A percentile compares a stretch with the other conserved stretches of the same genome.
Evolutionary conservation across 163 green algal species (phyloP).

Genomic region (Scenedesmus sp.): DNA sequence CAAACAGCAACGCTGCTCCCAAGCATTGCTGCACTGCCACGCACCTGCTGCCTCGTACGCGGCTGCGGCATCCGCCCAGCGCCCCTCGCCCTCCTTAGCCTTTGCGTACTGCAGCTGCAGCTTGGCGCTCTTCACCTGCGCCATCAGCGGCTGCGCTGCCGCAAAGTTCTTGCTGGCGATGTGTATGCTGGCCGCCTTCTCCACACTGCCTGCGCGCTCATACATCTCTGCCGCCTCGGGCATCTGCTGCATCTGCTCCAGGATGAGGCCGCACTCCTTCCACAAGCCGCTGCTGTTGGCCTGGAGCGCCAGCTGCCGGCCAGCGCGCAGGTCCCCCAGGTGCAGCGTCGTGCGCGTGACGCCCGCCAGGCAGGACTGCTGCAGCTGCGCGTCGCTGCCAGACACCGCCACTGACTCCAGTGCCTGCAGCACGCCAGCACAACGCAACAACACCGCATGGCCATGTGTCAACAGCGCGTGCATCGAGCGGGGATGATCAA

Average conservation of each 20-base stretch:
- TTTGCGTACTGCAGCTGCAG: conserved; percentile 84
- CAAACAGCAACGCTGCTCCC: background rate
- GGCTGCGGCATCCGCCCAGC: conserved; percentile 71
- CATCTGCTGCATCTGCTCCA: conserved; percentile 75
- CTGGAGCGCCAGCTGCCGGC: conserved; percentile 67
- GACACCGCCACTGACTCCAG: conserved; percentile 3
- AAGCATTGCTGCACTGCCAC: background rate
- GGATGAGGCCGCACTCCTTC: conserved; percentile 78
- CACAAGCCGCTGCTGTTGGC: conserved; percentile 71
- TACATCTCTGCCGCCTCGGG: conserved; percentile 86
- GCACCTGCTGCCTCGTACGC: conserved; percentile 77
- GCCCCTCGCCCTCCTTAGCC: conserved; percentile 81
- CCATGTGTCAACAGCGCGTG: no score
- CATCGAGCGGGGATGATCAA: no score
- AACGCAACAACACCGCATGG: no score
- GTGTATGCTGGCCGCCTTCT: conserved; percentile 84
- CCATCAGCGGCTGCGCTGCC: conserved; percentile 74
- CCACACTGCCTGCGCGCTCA: conserved; percentile 75
- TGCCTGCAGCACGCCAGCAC: background rate
- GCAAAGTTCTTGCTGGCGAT: conserved; percentile 80
- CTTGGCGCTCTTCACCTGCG: conserved; percentile 74
- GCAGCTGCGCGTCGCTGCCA: conserved; percentile 1
- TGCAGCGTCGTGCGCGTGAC: conserved; percentile 77
- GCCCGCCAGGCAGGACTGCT: conserved; percentile 58
- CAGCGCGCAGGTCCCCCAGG: conserved; percentile 76